Percentiles rank a stretch among this genome's conserved stretches.
These are phyloP conservation scores for Elsinoe perseae DNA, from an alignment of 2,329 filamentous ascomycete genomes.

Conservation along the genomic window DNA sequence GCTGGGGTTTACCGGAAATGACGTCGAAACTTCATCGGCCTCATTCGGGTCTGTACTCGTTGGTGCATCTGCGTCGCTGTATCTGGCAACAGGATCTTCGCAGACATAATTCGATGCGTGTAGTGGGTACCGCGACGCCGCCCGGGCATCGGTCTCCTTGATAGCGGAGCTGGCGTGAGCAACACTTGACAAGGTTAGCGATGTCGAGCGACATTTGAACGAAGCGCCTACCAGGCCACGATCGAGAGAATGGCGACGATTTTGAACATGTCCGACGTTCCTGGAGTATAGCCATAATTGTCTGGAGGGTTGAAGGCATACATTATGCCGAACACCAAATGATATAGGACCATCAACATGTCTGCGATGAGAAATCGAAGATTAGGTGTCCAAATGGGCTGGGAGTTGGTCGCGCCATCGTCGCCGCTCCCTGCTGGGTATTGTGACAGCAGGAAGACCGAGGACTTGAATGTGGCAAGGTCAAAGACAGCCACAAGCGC, in stretches of 20 bases:
- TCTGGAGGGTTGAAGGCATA: background rate
- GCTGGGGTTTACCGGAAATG: background rate
- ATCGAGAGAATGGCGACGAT: background rate
- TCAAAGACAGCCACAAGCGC: background rate
- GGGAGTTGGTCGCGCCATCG: background rate
- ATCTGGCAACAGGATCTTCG: no score
- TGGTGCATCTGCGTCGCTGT: background rate
- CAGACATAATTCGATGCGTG: no score
- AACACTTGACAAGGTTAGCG: background rate
- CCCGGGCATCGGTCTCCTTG: background rate
- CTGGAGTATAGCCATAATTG: background rate
- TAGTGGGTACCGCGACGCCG: no score
- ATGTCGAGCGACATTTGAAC: background rate
- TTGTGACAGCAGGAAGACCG: background rate
- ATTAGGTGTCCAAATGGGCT: background rate
- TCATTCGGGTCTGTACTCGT: background rate
- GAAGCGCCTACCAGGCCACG: background rate
- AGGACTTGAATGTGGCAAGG: background rate
- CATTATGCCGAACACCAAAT: background rate
- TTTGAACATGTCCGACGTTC: background rate
- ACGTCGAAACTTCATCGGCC: background rate
- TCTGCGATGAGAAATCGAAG: background rate
- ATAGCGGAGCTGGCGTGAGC: background rate
- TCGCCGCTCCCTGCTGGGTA: background rate
- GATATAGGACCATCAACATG: background rate